Base-by-base conservation (phyloP, 1,284 basidiomycete species). In the Rhodofomes roseus region DNA sequence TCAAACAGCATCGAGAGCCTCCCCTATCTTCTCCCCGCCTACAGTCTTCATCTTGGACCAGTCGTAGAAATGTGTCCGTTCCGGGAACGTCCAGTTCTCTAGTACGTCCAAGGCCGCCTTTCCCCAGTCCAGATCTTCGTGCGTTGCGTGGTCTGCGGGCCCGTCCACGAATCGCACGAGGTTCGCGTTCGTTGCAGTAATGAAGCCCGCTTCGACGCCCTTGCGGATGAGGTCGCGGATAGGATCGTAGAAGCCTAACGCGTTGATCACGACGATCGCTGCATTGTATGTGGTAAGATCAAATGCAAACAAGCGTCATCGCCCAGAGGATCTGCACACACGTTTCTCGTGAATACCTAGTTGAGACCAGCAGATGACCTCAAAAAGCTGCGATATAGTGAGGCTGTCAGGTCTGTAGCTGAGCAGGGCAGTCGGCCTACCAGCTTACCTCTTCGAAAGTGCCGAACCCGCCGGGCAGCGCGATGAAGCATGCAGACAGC, bases 311-410 rank as follows among this genome's bases (percentile, higher is more conserved):
- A 11, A 37, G 20, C 37, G 25, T 54, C 29, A 59, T 31, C 1
- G 25, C 7, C 2, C 18, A 34, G 29, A 9, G 12, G 25, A 65
- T 31, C 54, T 56, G 4, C 3, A 69, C 83, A 62, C 69, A 92
- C 90, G 92, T 77, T 94, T 94, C 55, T 82, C 79, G 71, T 96
- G 95, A 60, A 97, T 94, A 22, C 92, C 92, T 18, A 97, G 76
- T 71, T 96, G 92, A 9, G 86, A 88, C 95, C 95, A 98, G 2
- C 95, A 96, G 41, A 89, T 83, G 64, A 93, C 95, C 74, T 97
- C 95, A 54, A 97, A 75, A 25, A 95, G 78, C 89, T 92, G 63
- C 8, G 14, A 48, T 8, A 23, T 2, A 31, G 11, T n/a, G 52
- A 5, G 22, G 7, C 40, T 11, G 16, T 22, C 18, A 46, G 27